Conservation (phyloP, 192 early-diverging fungal species). For the Funneliformis mosseae region DNA sequence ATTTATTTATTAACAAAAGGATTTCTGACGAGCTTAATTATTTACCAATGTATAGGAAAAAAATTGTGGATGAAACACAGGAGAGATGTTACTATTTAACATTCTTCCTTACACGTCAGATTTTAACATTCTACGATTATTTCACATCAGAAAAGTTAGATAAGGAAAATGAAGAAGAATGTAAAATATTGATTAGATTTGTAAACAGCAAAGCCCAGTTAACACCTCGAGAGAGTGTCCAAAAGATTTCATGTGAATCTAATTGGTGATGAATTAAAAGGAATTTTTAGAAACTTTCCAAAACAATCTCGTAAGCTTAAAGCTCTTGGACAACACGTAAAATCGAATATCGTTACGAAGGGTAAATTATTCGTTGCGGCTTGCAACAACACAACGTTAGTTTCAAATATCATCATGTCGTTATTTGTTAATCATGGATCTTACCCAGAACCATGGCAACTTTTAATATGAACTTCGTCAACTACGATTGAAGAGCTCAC, state of each 20-base stretch:
- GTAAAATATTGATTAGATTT: background rate
- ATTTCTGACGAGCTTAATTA: background rate
- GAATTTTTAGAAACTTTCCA: background rate
- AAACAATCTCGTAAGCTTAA: constrained; percentile 8
- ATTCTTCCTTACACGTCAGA: constrained; percentile 23
- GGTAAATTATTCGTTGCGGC: constrained; percentile 34
- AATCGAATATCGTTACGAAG: constrained; percentile 21
- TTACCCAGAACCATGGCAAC: constrained; percentile 30
- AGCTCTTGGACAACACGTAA: background rate
- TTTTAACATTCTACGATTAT: constrained; percentile 32
- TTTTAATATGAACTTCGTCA: constrained; percentile 29
- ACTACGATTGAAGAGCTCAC: constrained; percentile 33
- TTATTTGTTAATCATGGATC: constrained; percentile 28
- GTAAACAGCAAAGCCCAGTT: background rate
- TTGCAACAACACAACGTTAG: constrained; percentile 19
- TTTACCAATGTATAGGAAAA: constrained; percentile 3
- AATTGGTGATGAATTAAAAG: background rate
- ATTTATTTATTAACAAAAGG: background rate
- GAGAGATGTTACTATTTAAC: constrained; percentile 29
- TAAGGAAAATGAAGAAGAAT: background rate
- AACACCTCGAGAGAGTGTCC: background rate
- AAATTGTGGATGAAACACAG: background rate
- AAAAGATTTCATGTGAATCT: background rate
- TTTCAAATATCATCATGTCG: constrained; percentile 32
- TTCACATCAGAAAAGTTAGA: constrained; percentile 12